These are phyloP conservation scores for Daldinia concentrica DNA, from an alignment of 495 filamentous ascomycete species.

Conservation along the genomic window DNA sequence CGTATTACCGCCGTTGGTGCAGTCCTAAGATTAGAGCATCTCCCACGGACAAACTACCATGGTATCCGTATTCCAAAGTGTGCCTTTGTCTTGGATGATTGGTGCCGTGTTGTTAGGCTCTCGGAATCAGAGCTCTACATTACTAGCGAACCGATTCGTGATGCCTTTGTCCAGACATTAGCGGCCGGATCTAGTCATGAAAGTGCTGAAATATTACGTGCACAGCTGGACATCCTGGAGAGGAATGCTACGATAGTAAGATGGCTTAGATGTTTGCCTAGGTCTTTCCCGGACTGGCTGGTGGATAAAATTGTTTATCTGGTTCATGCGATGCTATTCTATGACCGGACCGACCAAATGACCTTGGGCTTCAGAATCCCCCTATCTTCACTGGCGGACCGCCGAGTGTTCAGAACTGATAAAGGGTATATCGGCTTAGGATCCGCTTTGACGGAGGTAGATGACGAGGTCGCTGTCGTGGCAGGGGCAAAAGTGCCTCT, in stretches of 20 bases:
- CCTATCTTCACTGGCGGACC: constrained; percentile 36
- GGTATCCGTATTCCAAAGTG: constrained; percentile 33
- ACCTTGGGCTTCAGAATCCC: constrained; percentile 30
- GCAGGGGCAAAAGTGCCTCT: constrained; percentile 34
- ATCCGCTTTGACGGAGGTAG: constrained; percentile 32
- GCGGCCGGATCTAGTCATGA: constrained; percentile 23
- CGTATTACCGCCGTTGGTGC: constrained; percentile 30
- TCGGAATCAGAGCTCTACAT: constrained; percentile 8
- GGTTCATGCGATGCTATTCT: constrained; percentile 25
- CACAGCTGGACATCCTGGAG: constrained; percentile 29
- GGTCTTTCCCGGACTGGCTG: constrained; percentile 24
- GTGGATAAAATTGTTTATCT: constrained; percentile 21
- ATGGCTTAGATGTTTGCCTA: constrained; percentile 21
- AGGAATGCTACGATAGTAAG: constrained; percentile 26
- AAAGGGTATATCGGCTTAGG: constrained; percentile 37
- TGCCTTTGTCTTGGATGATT: constrained; percentile 30
- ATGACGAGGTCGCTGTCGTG: constrained; percentile 35
- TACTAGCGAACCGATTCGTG: constrained; percentile 30
- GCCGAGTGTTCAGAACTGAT: constrained; percentile 30
- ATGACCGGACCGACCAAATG: constrained; percentile 29
- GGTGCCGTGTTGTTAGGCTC: constrained; percentile 20
- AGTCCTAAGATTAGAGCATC: constrained; percentile 26
- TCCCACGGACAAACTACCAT: constrained; percentile 29
- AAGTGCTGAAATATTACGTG: constrained; percentile 20
- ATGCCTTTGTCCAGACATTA: constrained; percentile 34